Evolutionary conservation across 1,284 basidiomycete genomes (phyloP).

Genomic region (Fomitopsis pinicola): DNA sequence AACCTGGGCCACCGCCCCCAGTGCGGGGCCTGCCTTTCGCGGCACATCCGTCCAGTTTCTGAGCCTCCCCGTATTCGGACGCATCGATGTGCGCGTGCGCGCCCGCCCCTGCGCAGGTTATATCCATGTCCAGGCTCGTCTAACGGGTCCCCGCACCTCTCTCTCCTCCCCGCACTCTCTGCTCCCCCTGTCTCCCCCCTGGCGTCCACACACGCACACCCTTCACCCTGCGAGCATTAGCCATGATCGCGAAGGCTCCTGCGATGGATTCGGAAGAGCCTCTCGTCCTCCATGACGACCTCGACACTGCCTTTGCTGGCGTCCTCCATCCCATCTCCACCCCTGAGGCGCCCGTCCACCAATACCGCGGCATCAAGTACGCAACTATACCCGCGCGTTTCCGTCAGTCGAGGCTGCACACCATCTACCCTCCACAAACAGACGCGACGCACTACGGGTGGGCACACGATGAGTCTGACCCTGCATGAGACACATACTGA

Average conservation of each 20-base stretch:
- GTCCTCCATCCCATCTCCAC: slow-evolving; percentile 57
- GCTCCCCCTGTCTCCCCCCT: neutral
- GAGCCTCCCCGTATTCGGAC: slow-evolving; percentile 4
- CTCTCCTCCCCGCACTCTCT: neutral
- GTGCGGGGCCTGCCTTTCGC: slow-evolving; percentile 17
- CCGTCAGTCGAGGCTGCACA: slow-evolving; percentile 59
- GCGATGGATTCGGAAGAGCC: slow-evolving; percentile 19
- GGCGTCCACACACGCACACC: neutral
- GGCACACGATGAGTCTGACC: slow-evolving; percentile 16
- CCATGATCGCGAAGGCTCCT: slow-evolving; percentile 25
- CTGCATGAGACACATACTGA: slow-evolving; percentile 4
- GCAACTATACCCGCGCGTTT: slow-evolving; percentile 70
- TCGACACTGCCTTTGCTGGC: slow-evolving; percentile 63
- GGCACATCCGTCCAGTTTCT: slow-evolving; percentile 20
- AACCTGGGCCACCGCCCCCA: slow-evolving; percentile 10
- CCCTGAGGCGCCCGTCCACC: slow-evolving; percentile 51
- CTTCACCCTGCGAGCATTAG: neutral
- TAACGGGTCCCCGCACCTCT: neutral
- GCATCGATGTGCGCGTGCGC: slow-evolving; percentile 7
- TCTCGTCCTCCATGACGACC: slow-evolving; percentile 45
- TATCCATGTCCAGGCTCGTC: neutral
- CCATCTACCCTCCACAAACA: slow-evolving; percentile 49
- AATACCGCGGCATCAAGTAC: slow-evolving; percentile 74
- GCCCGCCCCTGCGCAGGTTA: slow-evolving; percentile 9
- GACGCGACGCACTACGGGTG: slow-evolving; percentile 66